These are phyloP conservation scores for Arctostaphylos glauca DNA, from an alignment of 148 eudicot genomes.

Conservation along the genomic window DNA sequence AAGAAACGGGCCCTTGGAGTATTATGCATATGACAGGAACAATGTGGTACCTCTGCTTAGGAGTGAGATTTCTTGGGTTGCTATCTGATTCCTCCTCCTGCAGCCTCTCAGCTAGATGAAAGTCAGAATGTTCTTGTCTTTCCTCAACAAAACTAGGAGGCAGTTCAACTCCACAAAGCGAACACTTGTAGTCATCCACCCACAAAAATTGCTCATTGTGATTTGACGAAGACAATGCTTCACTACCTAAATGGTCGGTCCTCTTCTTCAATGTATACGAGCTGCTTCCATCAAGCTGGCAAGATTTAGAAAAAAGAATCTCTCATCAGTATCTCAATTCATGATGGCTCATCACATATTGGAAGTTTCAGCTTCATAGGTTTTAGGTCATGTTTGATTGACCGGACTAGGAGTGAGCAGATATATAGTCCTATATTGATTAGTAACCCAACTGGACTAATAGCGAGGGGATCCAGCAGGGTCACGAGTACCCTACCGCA, in stretches of 20 bases:
- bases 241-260: slow-evolving; percentile 24
- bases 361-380: slow-evolving; percentile 23
- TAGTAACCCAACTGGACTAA: neutral
- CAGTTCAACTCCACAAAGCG: slow-evolving; percentile 74
- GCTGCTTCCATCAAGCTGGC: slow-evolving; percentile 23
- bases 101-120: slow-evolving; percentile 78
- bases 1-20: neutral
- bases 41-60: slow-evolving; percentile 51
- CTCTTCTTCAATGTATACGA: slow-evolving; percentile 16
- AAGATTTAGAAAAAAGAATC: slow-evolving; percentile 13
- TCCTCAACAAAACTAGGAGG: slow-evolving; percentile 78
- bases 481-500: too few species aligned
- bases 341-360: slow-evolving; percentile 2
- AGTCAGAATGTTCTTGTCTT: slow-evolving; percentile 94
- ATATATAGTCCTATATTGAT: neutral
- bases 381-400: neutral
- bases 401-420: neutral
- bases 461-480: neutral
- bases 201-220: slow-evolving; percentile 39
- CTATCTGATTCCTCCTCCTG: slow-evolving; percentile 58
- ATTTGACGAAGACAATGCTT: slow-evolving; percentile 40
- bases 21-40: slow-evolving; percentile 2
- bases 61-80: slow-evolving; percentile 25
- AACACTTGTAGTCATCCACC: slow-evolving; percentile 86
- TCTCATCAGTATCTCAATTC: neutral